Evolutionary conservation across 2,329 filamentous ascomycete genomes (phyloP).

Genomic region (Aureobasidium sp.): DNA sequence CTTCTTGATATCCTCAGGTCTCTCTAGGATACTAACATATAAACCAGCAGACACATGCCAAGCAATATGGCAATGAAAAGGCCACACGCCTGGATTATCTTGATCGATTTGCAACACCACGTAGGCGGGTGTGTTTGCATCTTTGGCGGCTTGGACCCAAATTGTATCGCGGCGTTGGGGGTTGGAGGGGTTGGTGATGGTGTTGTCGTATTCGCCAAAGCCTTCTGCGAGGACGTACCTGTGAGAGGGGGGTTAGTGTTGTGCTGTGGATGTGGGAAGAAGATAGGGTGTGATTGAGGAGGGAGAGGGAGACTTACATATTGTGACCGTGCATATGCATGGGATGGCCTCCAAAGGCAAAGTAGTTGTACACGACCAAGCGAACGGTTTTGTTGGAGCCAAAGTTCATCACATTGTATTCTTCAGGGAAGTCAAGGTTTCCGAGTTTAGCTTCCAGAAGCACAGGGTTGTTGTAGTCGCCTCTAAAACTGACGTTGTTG

Average conservation of each 20-base stretch:
- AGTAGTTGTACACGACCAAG: conserved; percentile 56
- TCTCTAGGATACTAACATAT: conserved; percentile 46
- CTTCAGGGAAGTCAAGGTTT: conserved; percentile 34
- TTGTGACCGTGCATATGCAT: conserved; percentile 49
- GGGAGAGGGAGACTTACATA: conserved; percentile 56
- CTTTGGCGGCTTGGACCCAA: conserved; percentile 44
- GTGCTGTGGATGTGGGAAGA: too few species aligned
- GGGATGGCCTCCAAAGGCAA: conserved; percentile 23
- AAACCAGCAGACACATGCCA: conserved; percentile 56
- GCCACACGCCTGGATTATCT: conserved; percentile 61
- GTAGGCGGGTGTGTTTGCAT: conserved; percentile 37
- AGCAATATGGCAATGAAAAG: conserved; percentile 53
- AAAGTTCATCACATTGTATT: conserved; percentile 55
- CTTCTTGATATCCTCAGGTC: conserved; percentile 39
- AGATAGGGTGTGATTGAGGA: conserved; percentile 57
- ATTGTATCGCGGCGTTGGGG: conserved; percentile 60
- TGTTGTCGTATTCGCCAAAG: conserved; percentile 41
- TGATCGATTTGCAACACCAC: conserved; percentile 41
- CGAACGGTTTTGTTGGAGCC: conserved; percentile 62
- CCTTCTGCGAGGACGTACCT: conserved; percentile 65
- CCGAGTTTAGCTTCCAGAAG: conserved; percentile 57
- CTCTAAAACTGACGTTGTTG: conserved; percentile 55
- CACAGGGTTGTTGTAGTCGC: conserved; percentile 65
- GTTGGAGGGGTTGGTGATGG: conserved; percentile 49
- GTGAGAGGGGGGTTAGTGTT: neutral